These are phyloP conservation scores for Neospora caninum DNA, from an alignment of 169 alveolate species.

Conservation along the genomic window DNA sequence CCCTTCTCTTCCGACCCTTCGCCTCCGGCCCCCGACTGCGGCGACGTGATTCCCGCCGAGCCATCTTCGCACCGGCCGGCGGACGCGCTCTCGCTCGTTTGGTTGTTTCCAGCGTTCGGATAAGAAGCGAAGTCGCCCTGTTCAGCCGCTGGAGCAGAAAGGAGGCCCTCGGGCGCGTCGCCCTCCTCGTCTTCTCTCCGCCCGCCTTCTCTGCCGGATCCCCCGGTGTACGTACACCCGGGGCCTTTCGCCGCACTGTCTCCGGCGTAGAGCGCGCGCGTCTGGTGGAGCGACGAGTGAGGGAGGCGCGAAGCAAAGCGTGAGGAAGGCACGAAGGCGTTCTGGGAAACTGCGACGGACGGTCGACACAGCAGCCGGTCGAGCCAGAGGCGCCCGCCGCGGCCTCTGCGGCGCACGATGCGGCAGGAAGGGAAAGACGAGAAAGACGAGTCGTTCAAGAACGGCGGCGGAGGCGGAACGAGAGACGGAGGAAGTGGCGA, in stretches of 20 bases:
- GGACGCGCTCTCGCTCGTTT: not conserved
- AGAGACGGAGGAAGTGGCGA: constrained; percentile 50
- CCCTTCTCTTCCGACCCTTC: not conserved
- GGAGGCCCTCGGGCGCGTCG: too few relatives aligned
- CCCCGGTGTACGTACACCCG: not conserved
- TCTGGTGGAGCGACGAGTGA: not conserved
- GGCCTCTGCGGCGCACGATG: constrained; percentile 38
- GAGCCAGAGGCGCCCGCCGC: constrained; percentile 54
- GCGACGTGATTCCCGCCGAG: too few relatives aligned
- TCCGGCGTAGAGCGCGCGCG: not conserved
- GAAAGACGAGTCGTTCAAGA: not conserved
- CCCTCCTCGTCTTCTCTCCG: not conserved
- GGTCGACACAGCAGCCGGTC: constrained; percentile 21
- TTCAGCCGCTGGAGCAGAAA: not conserved
- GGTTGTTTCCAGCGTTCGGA: not conserved
- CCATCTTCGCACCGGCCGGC: not conserved
- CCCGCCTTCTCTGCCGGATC: not conserved
- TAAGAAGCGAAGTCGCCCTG: not conserved
- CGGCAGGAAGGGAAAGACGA: not conserved
- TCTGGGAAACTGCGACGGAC: not conserved
- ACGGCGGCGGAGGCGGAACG: constrained; percentile 43
- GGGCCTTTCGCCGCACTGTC: not conserved
- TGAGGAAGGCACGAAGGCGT: not conserved
- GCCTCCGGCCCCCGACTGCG: not conserved
- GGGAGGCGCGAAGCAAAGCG: not conserved